These are phyloP conservation scores for Boletus huronensis DNA, from an alignment of 768 basidiomycete genomes.

Conservation along the genomic window DNA sequence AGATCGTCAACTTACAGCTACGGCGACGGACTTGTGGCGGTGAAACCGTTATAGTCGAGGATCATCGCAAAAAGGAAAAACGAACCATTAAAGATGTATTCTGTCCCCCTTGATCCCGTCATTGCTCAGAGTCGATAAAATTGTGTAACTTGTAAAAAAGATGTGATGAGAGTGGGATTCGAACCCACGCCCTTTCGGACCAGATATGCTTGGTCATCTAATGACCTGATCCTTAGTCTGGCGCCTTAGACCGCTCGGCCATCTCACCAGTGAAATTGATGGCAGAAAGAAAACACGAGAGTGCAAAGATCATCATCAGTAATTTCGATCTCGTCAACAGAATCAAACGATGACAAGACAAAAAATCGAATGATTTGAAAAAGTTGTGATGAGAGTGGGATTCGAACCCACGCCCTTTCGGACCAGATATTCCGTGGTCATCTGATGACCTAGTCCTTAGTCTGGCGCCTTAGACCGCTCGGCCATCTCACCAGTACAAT, in stretches of 20 bases:
- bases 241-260: slow-evolving; percentile 64
- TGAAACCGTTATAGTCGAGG: too few relatives aligned
- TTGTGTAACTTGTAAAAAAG: background rate
- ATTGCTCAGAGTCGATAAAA: too few relatives aligned
- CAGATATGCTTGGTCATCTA: slow-evolving; percentile 29
- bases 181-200: slow-evolving; percentile 42
- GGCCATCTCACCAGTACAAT: slow-evolving; percentile 41
- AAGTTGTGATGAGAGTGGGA: slow-evolving; percentile 34
- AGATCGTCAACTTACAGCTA: too few relatives aligned
- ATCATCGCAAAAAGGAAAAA: too few relatives aligned
- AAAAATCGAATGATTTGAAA: background rate
- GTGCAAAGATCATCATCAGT: background rate
- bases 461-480: slow-evolving; percentile 63
- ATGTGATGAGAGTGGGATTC: slow-evolving; percentile 38
- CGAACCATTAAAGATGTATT: too few relatives aligned
- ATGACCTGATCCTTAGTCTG: slow-evolving; percentile 49
- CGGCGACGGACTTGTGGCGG: too few relatives aligned
- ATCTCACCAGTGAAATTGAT: slow-evolving; percentile 31
- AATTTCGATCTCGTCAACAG: background rate
- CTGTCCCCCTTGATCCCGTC: too few relatives aligned
- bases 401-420: slow-evolving; percentile 43
- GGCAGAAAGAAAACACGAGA: background rate
- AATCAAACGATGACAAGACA: background rate
- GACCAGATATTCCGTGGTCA: slow-evolving; percentile 33
- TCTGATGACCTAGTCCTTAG: slow-evolving; percentile 41